Evolutionary conservation across 1,284 basidiomycete genomes (phyloP).

Genomic region (Macrocybe sp.): DNA sequence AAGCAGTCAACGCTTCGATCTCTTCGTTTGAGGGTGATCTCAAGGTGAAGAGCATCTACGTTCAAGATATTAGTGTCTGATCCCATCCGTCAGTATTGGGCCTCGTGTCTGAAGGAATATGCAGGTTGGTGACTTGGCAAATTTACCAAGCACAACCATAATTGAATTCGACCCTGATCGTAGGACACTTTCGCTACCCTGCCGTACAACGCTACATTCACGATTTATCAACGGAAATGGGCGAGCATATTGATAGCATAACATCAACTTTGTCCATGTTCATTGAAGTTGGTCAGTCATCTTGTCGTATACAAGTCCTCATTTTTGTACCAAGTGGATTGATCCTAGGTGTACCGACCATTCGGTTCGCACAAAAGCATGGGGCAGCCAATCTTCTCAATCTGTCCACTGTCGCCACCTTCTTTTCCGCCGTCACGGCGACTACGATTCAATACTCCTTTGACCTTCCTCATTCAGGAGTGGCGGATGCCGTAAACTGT

Average conservation of each 20-base stretch:
- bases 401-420: conserved; percentile 69
- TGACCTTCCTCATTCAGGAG: conserved; percentile 21
- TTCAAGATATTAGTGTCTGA: conserved; percentile 7
- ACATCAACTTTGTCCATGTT: conserved; percentile 61
- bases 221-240: conserved; percentile 63
- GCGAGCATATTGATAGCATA: conserved; percentile 64
- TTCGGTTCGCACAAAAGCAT: conserved; percentile 70
- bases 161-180: conserved; percentile 5
- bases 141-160: not conserved
- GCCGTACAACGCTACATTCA: conserved; percentile 70
- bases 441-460: conserved; percentile 68
- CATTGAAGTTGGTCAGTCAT: conserved; percentile 58
- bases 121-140: conserved; percentile 31
- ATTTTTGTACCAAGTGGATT: conserved; percentile 3
- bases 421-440: conserved; percentile 73
- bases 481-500: conserved; percentile 52
- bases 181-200: conserved; percentile 65
- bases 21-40: conserved; percentile 62
- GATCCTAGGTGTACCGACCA: conserved; percentile 61
- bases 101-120: conserved; percentile 61
- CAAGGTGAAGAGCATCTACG: conserved; percentile 35
- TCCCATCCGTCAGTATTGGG: conserved; percentile 49
- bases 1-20: conserved; percentile 65
- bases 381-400: conserved; percentile 65
- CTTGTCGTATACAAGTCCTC: conserved; percentile 1